phyloP scores from a whole-genome alignment of 192 early-diverging fungal species.

The Bifiguratus adelaidae region DNA sequence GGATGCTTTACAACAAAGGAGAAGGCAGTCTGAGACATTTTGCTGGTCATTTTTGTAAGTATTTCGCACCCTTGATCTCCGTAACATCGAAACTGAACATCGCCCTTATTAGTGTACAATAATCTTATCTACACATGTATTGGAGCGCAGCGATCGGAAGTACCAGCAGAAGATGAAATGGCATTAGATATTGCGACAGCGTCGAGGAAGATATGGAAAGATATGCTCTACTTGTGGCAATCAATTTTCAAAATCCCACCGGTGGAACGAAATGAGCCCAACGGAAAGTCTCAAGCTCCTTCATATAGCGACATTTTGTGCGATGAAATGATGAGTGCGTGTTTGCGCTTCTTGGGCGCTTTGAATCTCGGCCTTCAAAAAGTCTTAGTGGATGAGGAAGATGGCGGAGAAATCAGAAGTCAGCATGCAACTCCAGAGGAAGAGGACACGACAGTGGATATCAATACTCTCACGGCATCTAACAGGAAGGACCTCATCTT shows the following conservation, averaged over 20 bases:
- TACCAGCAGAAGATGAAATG: not conserved
- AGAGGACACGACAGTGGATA: conserved; percentile 28
- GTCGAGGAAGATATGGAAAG: no score
- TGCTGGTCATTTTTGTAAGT: conserved; percentile 31
- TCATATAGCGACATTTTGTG: conserved; percentile 31
- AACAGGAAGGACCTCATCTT: conserved; percentile 54
- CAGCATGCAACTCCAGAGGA: not conserved
- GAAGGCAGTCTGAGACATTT: conserved; percentile 28
- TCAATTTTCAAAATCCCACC: conserved; percentile 31
- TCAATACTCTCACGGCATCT: conserved; percentile 34
- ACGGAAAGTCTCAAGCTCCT: not conserved
- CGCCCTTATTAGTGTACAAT: conserved; percentile 9
- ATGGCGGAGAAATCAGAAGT: conserved; percentile 7
- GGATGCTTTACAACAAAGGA: conserved; percentile 34
- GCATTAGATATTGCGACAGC: conserved; percentile 14
- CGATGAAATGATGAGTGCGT: conserved; percentile 33
- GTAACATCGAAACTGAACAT: not conserved
- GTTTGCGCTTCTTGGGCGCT: conserved; percentile 26
- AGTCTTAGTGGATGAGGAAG: conserved; percentile 8
- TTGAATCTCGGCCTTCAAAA: conserved; percentile 34
- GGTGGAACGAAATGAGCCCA: not conserved
- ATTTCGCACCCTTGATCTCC: not conserved
- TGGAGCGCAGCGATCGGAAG: not conserved
- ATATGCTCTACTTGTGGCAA: conserved; percentile 51
- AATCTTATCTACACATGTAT: conserved; percentile 11